Evolutionary conservation across 78 protist species (phyloP), one percentile per base, ranked within the genome.

Genomic region (Protostelium mycophagum): DNA sequence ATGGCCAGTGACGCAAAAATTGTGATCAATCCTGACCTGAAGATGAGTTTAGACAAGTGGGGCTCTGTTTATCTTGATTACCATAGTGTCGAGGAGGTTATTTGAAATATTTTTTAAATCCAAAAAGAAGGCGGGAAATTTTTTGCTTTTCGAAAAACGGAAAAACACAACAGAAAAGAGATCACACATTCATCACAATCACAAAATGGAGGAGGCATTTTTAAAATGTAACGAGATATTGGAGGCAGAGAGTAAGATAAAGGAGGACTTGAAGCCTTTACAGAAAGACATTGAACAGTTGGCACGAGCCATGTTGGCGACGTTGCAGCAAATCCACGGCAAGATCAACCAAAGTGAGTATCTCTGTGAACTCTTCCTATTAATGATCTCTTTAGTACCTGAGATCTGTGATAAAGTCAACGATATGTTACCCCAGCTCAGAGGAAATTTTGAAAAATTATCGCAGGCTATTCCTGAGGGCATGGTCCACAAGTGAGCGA

Each of bases 231-330:
- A 84, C 87, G 83, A 1, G 34, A 90, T 89, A 35, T 36, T 91
- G 63, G 94, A 91, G 34, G 38, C 88, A 83, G 94, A 88, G 9
- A 37, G 29, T 36, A 89, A 91, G 87, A 28, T 51, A n/a, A 84
- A 91, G 83, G 91, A 93, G 37, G 86, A 38, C 36, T 90, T 93
- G 9, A 89, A 89, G 85, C 85, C 36, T 0, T 63, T 85, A 25
- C 37, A 37, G 34, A 89, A 38, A 35, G n/a, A n/a, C 0, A 89
- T 93, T 28, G 95, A 93, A 34, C 87, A 25, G 34, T 36, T 38
- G 16, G 87, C 83, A 23, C 85, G 95, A 35, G 86, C 87, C 9
- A 37, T 93, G 34, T 37, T 10, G 38, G 39, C 35, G 34, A 25
- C 63, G 29, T 83, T 93, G 37, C 91, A 90, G 38, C n/a, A 38